Percentiles rank a stretch among this genome's conserved stretches.
These are phyloP conservation scores for Fraxinus xanthoxyloides DNA, from an alignment of 305 asterid species.

Conservation along the genomic window DNA sequence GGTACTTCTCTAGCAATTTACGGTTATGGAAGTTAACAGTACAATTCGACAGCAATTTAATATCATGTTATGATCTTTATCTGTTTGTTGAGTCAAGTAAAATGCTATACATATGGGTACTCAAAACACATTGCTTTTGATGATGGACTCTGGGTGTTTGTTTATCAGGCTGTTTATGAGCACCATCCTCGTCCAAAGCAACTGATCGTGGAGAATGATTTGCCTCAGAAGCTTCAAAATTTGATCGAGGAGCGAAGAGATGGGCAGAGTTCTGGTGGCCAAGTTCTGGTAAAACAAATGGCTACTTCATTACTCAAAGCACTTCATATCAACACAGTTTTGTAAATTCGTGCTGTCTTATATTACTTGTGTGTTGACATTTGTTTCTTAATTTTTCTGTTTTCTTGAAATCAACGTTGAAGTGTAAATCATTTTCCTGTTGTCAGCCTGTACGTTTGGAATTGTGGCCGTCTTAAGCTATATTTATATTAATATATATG, in stretches of 20 bases:
- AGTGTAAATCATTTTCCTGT: background rate
- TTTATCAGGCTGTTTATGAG: conserved; percentile 85
- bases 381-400: background rate
- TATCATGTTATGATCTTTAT: background rate
- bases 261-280: conserved; percentile 97
- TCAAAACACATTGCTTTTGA: background rate
- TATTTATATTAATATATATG: background rate
- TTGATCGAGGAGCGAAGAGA: conserved; percentile 95
- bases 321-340: conserved; percentile 90
- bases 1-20: background rate
- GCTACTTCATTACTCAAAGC: conserved; percentile 98
- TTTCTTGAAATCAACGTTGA: background rate
- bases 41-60: background rate
- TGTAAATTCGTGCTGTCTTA: conserved; percentile 33
- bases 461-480: background rate
- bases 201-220: conserved; percentile 91
- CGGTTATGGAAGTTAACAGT: background rate
- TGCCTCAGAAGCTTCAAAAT: conserved; percentile 87
- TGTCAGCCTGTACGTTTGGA: background rate
- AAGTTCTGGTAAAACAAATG: conserved; percentile 98
- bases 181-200: conserved; percentile 98
- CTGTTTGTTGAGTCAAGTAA: background rate
- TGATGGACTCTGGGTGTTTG: background rate
- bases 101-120: background rate
- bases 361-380: background rate